Conservation (phyloP, 108 stramenopile genomes). For the Nitzschia sp. region DNA sequence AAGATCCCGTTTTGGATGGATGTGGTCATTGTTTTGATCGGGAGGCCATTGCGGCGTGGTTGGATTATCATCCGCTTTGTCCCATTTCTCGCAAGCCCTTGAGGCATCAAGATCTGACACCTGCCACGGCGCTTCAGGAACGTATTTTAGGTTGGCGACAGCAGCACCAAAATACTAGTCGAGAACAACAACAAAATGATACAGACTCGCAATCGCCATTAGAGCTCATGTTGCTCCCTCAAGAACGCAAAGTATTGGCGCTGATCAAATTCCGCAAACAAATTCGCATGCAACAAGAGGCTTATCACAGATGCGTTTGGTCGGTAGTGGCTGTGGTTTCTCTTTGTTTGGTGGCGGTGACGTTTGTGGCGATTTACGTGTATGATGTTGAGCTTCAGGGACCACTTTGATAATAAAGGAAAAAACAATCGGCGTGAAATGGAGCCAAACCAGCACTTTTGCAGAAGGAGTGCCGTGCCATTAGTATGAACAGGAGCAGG, state of each 20-base stretch:
- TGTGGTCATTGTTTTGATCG: slow-evolving; percentile 33
- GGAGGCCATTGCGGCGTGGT: slow-evolving; percentile 33
- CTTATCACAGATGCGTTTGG: not conserved
- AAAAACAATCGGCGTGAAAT: no score
- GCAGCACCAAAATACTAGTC: slow-evolving; percentile 2
- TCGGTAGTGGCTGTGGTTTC: not conserved
- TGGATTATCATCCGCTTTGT: slow-evolving; percentile 11
- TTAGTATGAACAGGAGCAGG: no score
- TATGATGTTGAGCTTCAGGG: not conserved
- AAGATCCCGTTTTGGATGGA: slow-evolving; percentile 20
- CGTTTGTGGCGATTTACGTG: not conserved
- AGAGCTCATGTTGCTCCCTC: slow-evolving; percentile 35
- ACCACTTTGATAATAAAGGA: no score
- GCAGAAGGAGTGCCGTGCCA: no score
- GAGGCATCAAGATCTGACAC: slow-evolving; percentile 7
- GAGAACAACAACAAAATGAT: not conserved
- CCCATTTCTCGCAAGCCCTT: slow-evolving; percentile 1
- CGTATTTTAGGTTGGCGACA: slow-evolving; percentile 29
- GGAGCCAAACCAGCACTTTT: no score
- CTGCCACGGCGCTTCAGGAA: slow-evolving; percentile 7
- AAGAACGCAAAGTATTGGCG: slow-evolving; percentile 32
- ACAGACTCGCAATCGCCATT: slow-evolving; percentile 6
- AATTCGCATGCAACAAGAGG: not conserved
- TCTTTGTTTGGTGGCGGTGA: not conserved
- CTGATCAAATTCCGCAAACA: slow-evolving; percentile 10